A percentile compares a stretch with the other conserved stretches of the same genome.
phyloP scores from a whole-genome alignment of 768 basidiomycete species.

The Mycena alexandri region DNA sequence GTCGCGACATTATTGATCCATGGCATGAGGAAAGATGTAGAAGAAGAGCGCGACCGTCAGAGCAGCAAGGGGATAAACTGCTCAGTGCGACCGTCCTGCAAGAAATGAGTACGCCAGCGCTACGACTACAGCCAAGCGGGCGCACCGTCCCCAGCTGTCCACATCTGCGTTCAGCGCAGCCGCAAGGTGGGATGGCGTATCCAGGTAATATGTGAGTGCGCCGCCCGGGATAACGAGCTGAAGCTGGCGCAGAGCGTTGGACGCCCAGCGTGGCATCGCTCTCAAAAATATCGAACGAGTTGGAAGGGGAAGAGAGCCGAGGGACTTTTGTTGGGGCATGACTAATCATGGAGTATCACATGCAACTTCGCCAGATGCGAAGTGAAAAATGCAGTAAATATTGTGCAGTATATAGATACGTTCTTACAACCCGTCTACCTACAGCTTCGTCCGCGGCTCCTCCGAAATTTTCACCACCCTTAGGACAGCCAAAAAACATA shows the following conservation, averaged over 20 bases:
- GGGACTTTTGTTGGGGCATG: neutral
- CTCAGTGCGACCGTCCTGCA: slow-evolving; percentile 65
- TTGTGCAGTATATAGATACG: neutral
- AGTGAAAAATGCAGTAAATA: slow-evolving; percentile 8
- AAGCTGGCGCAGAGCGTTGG: slow-evolving; percentile 40
- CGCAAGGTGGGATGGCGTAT: slow-evolving; percentile 66
- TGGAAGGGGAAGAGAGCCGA: neutral
- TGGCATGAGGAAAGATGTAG: slow-evolving; percentile 77
- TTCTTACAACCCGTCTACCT: slow-evolving; percentile 18
- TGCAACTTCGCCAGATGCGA: neutral
- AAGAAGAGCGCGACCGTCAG: slow-evolving; percentile 79
- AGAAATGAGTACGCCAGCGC: slow-evolving; percentile 2
- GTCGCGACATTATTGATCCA: slow-evolving; percentile 76
- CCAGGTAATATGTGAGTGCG: slow-evolving; percentile 70
- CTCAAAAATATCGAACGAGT: slow-evolving; percentile 15
- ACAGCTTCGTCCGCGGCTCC: slow-evolving; percentile 55
- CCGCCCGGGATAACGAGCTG: slow-evolving; percentile 81
- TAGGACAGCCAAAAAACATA: slow-evolving; percentile 18
- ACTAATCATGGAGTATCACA: slow-evolving; percentile 3
- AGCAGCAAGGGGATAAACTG: slow-evolving; percentile 66
- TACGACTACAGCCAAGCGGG: slow-evolving; percentile 12
- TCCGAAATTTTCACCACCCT: slow-evolving; percentile 71
- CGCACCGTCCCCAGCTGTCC: slow-evolving; percentile 69
- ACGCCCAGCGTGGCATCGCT: slow-evolving; percentile 32
- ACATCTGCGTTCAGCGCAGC: slow-evolving; percentile 42